Percentiles rank a stretch among this genome's conserved stretches.
These are phyloP conservation scores for Fusarium sp. DNA, from an alignment of 2,329 filamentous ascomycete species.

Conservation along the genomic window DNA sequence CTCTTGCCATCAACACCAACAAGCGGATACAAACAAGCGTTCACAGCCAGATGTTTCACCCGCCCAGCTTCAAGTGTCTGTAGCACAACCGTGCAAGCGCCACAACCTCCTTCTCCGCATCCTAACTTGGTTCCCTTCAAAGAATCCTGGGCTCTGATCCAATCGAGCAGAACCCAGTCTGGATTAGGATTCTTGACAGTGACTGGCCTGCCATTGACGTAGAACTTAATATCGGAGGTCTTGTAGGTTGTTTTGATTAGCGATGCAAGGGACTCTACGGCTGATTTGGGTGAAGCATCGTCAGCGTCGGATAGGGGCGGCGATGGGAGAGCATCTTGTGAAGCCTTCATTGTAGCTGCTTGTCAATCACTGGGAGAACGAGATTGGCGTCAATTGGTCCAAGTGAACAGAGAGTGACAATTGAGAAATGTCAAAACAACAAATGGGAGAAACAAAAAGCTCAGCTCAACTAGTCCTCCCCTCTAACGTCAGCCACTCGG, in stretches of 20 bases:
- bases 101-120: constrained; percentile 3
- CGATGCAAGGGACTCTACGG: neutral
- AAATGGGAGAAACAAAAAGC: neutral
- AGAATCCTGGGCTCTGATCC: constrained; percentile 6
- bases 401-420: neutral
- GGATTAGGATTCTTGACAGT: constrained; percentile 3
- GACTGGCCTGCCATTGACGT: neutral
- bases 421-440: fast-evolving
- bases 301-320: constrained; percentile 1
- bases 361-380: neutral
- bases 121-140: neutral
- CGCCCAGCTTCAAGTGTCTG: neutral
- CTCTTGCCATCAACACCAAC: constrained; percentile 13
- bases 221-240: constrained; percentile 1
- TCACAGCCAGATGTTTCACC: neutral
- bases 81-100: neutral
- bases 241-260: neutral
- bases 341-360: neutral
- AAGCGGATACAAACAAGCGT: constrained; percentile 6
- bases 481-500: constrained; percentile 1
- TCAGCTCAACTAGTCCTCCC: neutral
- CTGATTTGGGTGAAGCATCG: fast-evolving
- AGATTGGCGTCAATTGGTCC: neutral
- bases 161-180: neutral
- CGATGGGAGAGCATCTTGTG: neutral